Percentiles rank a stretch among this genome's conserved stretches.
Conservation (phyloP, 2,329 filamentous ascomycete genomes). For the Ceratocystis colombiana region DNA sequence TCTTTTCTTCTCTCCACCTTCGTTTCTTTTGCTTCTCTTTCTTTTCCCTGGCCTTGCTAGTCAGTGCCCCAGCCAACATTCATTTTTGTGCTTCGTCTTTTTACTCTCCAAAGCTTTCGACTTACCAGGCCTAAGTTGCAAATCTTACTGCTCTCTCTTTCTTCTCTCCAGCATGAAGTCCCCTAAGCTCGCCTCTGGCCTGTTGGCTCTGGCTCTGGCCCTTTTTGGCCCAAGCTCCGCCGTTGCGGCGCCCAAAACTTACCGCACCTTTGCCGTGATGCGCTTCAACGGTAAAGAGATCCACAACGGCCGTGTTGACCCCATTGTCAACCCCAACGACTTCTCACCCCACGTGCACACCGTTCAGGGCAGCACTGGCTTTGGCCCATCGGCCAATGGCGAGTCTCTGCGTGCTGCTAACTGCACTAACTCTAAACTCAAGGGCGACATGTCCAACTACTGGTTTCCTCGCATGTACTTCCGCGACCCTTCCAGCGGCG, state of each 20-base stretch:
- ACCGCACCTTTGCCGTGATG: slow-evolving; percentile 56
- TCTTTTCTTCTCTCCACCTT: neutral
- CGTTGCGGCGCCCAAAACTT: slow-evolving; percentile 30
- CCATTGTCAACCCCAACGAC: slow-evolving; percentile 54
- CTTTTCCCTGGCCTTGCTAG: neutral
- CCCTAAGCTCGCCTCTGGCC: slow-evolving; percentile 23
- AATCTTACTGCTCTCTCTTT: neutral
- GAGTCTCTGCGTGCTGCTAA: slow-evolving; percentile 48
- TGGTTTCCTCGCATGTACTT: slow-evolving; percentile 68
- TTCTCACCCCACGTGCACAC: slow-evolving; percentile 56
- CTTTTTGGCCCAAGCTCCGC: no score
- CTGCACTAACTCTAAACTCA: slow-evolving; percentile 61
- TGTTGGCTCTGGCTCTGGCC: slow-evolving; percentile 26
- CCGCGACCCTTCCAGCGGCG: slow-evolving; percentile 50
- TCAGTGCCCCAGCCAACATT: neutral
- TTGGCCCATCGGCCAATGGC: slow-evolving; percentile 52
- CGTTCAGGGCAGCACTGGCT: slow-evolving; percentile 60
- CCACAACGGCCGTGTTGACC: slow-evolving; percentile 54
- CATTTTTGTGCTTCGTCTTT: slow-evolving; percentile 20
- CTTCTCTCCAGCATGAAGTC: slow-evolving; percentile 33
- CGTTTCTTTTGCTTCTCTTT: neutral
- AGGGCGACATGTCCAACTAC: slow-evolving; percentile 62
- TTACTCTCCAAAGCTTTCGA: slow-evolving; percentile 32
- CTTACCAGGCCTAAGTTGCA: slow-evolving; percentile 25
- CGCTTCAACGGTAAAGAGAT: slow-evolving; percentile 58